Evolutionary conservation across 139 green algal species (phyloP), one percentile per base, ranked within the genome.

Genomic region (Chlorella sp.): DNA sequence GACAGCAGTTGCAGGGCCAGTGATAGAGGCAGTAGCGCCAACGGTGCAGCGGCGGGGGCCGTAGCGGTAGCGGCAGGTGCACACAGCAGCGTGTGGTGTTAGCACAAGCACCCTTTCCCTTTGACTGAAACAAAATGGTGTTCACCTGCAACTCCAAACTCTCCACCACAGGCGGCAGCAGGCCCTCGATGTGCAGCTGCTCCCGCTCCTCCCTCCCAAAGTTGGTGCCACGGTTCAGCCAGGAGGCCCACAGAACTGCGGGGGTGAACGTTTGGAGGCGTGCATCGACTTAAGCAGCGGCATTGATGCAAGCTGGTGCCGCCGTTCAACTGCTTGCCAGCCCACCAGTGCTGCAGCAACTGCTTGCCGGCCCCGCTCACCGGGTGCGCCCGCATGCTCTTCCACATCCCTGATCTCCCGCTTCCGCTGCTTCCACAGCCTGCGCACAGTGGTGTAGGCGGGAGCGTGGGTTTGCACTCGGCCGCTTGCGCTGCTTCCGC

Each of bases 121-220:
- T n/a, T n/a, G n/a, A n/a, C n/a, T n/a, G n/a, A n/a, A n/a, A n/a
- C n/a, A n/a, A n/a, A n/a, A n/a, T n/a, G n/a, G n/a, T n/a, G n/a
- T 32, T 41, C 32, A 82, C 83, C 62, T 92, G 87, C 51, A 85
- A 41, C 34, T 91, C 85, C 22, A 92, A 68, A 54, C 51, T 80
- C 54, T 92, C 89, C 5, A 90, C 83, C 34, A 76, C 80, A 26
- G 89, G 84, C 3, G 89, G 89, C 60, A 92, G 60, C 28, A 92
- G 85, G 2, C 89, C 89, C 44, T 91, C 85, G 28, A 92, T 46
- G 24, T 32, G 8, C 38, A 86, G 44, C 56, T 51, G 40, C 19
- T 56, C 24, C 20, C 87, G 80, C 81, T 91, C 84, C 17, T 76
- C 69, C 2, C 43, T 8, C 1, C 56, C 80, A 51, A 91, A 91